A percentile compares a stretch with the other conserved stretches of the same genome.
These are phyloP conservation scores for Hirschfeldia incana DNA, from an alignment of 345 rosid species.

Conservation along the genomic window DNA sequence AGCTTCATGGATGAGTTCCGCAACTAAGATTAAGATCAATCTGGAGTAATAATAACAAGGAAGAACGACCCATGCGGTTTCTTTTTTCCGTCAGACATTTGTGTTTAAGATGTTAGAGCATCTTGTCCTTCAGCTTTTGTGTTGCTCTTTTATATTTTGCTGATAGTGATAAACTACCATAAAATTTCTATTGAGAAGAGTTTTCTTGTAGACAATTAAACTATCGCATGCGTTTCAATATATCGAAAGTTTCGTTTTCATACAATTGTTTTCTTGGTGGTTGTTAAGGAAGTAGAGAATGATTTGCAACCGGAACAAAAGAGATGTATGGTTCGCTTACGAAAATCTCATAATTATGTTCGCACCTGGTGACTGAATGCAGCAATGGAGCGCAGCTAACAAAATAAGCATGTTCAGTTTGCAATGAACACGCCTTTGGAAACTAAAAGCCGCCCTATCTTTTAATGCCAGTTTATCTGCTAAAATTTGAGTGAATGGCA, in stretches of 20 bases:
- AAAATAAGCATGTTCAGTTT: too few species aligned
- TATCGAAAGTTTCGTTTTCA: too few species aligned
- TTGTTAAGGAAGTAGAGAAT: background rate
- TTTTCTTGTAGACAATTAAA: background rate
- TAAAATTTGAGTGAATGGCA: too few species aligned
- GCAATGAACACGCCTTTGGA: too few species aligned
- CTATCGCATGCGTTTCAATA: background rate
- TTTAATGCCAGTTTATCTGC: too few species aligned
- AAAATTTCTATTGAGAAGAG: background rate
- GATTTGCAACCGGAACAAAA: background rate
- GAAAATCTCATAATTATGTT: too few species aligned
- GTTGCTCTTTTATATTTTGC: background rate
- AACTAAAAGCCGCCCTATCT: too few species aligned
- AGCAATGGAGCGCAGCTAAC: too few species aligned
- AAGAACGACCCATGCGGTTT: background rate
- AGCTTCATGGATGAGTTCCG: slow-evolving; percentile 82
- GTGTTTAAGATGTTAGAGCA: background rate
- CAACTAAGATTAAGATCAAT: slow-evolving; percentile 27
- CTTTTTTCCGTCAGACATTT: background rate
- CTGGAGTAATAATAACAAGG: slow-evolving; percentile 18
- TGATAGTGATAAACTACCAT: slow-evolving; percentile 11
- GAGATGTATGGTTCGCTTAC: background rate
- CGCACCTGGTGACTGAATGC: too few species aligned
- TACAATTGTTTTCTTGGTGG: too few species aligned
- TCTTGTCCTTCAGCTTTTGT: slow-evolving; percentile 20